A percentile compares a stretch with the other conserved stretches of the same genome.
Evolutionary conservation across 805 yeast species (phyloP).

Genomic region (Candida koratica): DNA sequence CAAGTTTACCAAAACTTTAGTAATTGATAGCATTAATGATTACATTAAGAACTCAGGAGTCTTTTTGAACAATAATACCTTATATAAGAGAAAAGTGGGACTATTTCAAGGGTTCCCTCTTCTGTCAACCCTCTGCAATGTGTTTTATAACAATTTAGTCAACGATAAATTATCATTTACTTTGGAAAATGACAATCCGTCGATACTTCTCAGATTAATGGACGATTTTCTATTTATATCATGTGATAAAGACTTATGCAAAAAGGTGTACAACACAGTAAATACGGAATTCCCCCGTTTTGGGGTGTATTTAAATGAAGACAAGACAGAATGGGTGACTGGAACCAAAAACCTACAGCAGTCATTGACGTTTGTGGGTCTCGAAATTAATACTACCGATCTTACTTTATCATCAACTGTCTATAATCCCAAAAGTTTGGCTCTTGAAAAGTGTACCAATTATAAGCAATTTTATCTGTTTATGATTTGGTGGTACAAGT

Average conservation of each 20-base stretch:
- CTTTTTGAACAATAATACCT: conserved; percentile 29
- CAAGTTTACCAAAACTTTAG: conserved; percentile 39
- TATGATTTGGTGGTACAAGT: conserved; percentile 21
- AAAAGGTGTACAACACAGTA: conserved; percentile 17
- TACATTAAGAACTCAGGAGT: conserved; percentile 55
- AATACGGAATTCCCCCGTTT: conserved; percentile 18
- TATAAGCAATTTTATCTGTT: conserved; percentile 16
- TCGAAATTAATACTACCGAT: conserved; percentile 18
- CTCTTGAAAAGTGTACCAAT: conserved; percentile 8
- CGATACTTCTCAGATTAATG: conserved; percentile 55
- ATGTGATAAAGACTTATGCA: conserved; percentile 25
- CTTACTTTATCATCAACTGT: conserved; percentile 6
- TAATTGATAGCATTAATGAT: conserved; percentile 42
- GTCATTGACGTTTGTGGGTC: conserved; percentile 27
- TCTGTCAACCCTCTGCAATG: conserved; percentile 70
- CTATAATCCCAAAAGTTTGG: conserved; percentile 10
- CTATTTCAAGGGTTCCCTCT: conserved; percentile 82
- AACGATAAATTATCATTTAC: conserved; percentile 27
- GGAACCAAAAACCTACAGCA: conserved; percentile 6
- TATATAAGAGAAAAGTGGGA: conserved; percentile 54
- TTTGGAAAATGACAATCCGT: conserved; percentile 10
- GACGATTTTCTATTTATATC: conserved; percentile 84
- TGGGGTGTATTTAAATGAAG: conserved; percentile 35
- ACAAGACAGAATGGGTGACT: conserved; percentile 22
- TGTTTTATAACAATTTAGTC: conserved; percentile 63